Percentiles rank a stretch among this genome's conserved stretches.
These are phyloP conservation scores for Castanospermum australe DNA, from an alignment of 306 rosid genomes.

Conservation along the genomic window DNA sequence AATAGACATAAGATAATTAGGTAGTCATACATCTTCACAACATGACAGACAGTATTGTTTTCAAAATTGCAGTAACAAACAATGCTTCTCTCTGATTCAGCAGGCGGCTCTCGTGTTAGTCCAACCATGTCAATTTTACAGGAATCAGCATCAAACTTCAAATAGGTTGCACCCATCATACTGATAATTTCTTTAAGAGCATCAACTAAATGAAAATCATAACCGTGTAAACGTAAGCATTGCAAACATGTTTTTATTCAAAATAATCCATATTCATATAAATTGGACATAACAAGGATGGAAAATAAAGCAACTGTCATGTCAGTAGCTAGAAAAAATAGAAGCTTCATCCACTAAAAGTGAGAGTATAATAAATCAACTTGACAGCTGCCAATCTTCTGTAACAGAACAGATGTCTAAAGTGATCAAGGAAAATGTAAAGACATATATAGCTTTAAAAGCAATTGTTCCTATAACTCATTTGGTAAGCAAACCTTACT, in stretches of 20 bases:
- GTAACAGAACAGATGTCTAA: neutral
- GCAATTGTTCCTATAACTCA: neutral
- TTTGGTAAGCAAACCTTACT: neutral
- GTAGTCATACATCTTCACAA: constrained; percentile 51
- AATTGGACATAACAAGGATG: neutral
- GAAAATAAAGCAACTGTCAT: neutral
- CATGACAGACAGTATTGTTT: constrained; percentile 54
- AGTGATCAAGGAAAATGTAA: neutral
- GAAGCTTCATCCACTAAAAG: neutral
- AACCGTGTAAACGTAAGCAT: constrained; percentile 15
- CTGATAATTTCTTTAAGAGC: constrained; percentile 52
- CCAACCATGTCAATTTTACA: constrained; percentile 58
- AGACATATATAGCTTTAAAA: neutral
- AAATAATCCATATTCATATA: neutral
- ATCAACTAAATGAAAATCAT: constrained; percentile 46
- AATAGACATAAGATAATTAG: constrained; percentile 27
- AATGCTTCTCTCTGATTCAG: constrained; percentile 34
- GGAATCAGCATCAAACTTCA: constrained; percentile 54
- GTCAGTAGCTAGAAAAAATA: neutral
- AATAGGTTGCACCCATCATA: constrained; percentile 55
- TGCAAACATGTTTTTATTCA: neutral
- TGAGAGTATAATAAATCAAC: constrained; percentile 9
- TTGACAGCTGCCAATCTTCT: neutral
- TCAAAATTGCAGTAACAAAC: constrained; percentile 47
- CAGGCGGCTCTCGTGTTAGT: constrained; percentile 39